Percentiles rank a stretch among this genome's conserved stretches.
Evolutionary conservation across 495 filamentous ascomycete species (phyloP).

Genomic region (Penicillium cinerascens): DNA sequence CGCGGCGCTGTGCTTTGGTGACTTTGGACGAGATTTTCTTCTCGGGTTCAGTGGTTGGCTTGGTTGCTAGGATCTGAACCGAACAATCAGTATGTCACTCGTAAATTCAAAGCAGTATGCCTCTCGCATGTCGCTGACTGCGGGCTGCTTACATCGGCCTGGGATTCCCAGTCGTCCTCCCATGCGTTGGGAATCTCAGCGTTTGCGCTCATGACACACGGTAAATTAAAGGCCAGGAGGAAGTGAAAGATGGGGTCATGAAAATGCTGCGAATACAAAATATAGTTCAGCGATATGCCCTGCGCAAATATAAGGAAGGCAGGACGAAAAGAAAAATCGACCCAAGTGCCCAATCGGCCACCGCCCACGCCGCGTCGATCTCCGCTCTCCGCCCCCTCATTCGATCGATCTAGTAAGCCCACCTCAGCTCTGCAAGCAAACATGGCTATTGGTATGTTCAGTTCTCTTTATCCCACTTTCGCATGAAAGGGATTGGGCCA

Average conservation of each 20-base stretch:
- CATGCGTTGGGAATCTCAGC: slow-evolving; percentile 69
- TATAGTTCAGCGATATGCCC: slow-evolving; percentile 9
- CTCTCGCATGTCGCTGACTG: not conserved
- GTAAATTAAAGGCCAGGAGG: not conserved
- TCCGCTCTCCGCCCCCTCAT: slow-evolving; percentile 10
- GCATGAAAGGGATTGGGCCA: not conserved
- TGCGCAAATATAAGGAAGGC: slow-evolving; percentile 11
- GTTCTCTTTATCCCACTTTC: not conserved
- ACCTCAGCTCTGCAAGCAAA: slow-evolving; percentile 2
- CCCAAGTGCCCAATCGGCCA: slow-evolving; percentile 19
- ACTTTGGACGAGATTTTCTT: slow-evolving; percentile 53
- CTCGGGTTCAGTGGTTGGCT: slow-evolving; percentile 34
- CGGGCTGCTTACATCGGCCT: slow-evolving; percentile 59
- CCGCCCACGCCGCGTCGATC: slow-evolving; percentile 23
- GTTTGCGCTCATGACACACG: slow-evolving; percentile 50
- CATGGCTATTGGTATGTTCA: slow-evolving; percentile 27
- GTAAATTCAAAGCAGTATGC: not conserved
- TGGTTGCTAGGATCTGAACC: slow-evolving; percentile 37
- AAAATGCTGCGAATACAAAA: slow-evolving; percentile 1
- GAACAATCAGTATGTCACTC: slow-evolving; percentile 10
- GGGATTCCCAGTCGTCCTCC: slow-evolving; percentile 85
- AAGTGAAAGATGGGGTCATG: not conserved
- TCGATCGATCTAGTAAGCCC: not conserved
- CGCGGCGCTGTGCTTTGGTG: slow-evolving; percentile 72
- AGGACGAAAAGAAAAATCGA: slow-evolving; percentile 26